phyloP scores from a whole-genome alignment of 2,329 filamentous ascomycete genomes.

The Scedosporium aurantiacum region DNA sequence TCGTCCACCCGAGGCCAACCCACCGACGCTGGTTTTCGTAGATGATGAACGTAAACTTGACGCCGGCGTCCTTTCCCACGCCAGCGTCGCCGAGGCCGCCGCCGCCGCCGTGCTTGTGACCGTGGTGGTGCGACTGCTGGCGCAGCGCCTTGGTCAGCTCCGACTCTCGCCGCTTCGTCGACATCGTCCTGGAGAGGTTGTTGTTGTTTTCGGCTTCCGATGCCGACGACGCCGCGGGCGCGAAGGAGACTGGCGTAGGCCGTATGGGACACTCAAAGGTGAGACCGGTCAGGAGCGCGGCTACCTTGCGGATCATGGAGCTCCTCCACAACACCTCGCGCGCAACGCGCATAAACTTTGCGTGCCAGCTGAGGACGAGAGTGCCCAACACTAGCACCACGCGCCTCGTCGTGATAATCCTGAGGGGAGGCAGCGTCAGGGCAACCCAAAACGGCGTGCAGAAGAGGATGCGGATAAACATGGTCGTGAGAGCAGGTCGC shows the following conservation, averaged over 20 bases:
- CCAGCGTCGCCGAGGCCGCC: slow-evolving; percentile 38
- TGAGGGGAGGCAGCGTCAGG: slow-evolving; percentile 70
- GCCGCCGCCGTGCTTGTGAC: slow-evolving; percentile 23
- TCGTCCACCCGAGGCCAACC: slow-evolving; percentile 92
- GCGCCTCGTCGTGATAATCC: slow-evolving; percentile 76
- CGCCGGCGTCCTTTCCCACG: slow-evolving; percentile 42
- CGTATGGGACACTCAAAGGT: slow-evolving; percentile 47
- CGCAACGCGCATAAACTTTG: slow-evolving; percentile 71
- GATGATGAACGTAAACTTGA: slow-evolving; percentile 91
- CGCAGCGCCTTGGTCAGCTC: slow-evolving; percentile 35
- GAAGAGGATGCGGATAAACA: slow-evolving; percentile 81
- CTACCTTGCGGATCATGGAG: slow-evolving; percentile 56
- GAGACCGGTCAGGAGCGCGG: slow-evolving; percentile 68
- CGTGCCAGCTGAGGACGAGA: slow-evolving; percentile 82
- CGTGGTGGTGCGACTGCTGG: slow-evolving; percentile 16
- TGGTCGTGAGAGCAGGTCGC: slow-evolving; percentile 73
- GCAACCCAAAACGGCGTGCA: slow-evolving; percentile 81
- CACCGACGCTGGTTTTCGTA: slow-evolving; percentile 95
- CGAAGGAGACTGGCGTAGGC: slow-evolving; percentile 14
- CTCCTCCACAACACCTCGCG: slow-evolving; percentile 88
- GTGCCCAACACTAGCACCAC: slow-evolving; percentile 82
- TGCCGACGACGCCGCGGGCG: background rate
- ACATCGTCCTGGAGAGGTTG: slow-evolving; percentile 8
- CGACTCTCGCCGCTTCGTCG: slow-evolving; percentile 26
- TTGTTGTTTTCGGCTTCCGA: slow-evolving; percentile 1